A percentile compares a stretch with the other conserved stretches of the same genome.
phyloP scores from a whole-genome alignment of 2,329 filamentous ascomycete species.

The Claviceps digitariae region DNA sequence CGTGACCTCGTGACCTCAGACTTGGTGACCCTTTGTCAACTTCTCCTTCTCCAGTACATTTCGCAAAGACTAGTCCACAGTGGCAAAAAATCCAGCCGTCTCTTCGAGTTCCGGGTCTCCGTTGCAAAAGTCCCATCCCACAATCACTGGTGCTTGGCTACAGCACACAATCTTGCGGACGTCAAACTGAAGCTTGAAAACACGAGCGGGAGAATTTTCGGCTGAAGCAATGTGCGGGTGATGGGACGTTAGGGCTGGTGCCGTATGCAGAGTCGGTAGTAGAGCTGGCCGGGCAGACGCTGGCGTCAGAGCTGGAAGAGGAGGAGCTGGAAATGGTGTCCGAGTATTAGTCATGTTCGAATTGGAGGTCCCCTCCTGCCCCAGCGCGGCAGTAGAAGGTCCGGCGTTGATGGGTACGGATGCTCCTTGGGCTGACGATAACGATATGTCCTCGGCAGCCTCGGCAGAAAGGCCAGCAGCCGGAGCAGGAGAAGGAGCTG shows the following conservation, averaged over 20 bases:
- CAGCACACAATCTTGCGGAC: slow-evolving; percentile 87
- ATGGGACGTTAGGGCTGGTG: slow-evolving; percentile 10
- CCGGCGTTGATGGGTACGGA: neutral
- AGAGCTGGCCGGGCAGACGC: slow-evolving; percentile 11
- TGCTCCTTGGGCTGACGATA: neutral
- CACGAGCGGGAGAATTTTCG: slow-evolving; percentile 42
- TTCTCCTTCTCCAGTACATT: too few species aligned
- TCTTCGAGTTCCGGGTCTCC: slow-evolving; percentile 68
- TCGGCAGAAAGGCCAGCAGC: neutral
- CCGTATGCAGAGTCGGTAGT: slow-evolving; percentile 1
- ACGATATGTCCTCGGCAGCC: neutral
- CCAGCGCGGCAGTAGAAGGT: neutral
- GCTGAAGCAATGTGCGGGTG: slow-evolving; percentile 32
- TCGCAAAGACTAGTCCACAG: slow-evolving; percentile 27
- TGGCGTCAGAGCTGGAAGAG: neutral
- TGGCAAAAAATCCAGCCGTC: slow-evolving; percentile 63
- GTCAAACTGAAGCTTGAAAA: slow-evolving; percentile 97
- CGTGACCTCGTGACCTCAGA: too few species aligned
- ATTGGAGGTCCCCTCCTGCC: neutral
- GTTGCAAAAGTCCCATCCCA: slow-evolving; percentile 96
- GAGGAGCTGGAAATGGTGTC: neutral
- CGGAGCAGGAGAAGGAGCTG: neutral
- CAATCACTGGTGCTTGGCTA: slow-evolving; percentile 79
- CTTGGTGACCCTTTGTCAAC: too few species aligned
- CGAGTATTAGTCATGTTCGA: neutral